Evolutionary conservation across 192 early-diverging fungal genomes (phyloP).

Genomic region (Fimicolochytrium jonesii): DNA sequence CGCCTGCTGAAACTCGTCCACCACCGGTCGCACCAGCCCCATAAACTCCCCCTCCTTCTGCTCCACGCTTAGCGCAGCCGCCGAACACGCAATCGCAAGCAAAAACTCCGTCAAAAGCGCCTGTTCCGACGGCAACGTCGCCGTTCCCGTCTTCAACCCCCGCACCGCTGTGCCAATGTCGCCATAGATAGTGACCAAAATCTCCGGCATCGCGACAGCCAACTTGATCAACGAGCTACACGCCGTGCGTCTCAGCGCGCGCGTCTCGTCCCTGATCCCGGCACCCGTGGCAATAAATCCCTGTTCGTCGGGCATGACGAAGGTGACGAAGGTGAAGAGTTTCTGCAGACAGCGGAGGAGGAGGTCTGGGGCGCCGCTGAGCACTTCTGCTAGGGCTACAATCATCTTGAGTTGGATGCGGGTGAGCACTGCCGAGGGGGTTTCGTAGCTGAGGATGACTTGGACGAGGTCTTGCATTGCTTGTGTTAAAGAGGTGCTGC

Average conservation of each 20-base stretch:
- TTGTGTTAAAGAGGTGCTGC: too few relatives aligned
- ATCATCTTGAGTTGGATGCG: slow-evolving; percentile 24
- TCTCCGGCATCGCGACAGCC: slow-evolving; percentile 36
- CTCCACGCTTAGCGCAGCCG: not conserved
- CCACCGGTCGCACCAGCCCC: slow-evolving; percentile 7
- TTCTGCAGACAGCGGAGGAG: slow-evolving; percentile 30
- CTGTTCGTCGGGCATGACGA: slow-evolving; percentile 27
- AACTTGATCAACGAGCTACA: slow-evolving; percentile 31
- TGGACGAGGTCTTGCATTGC: slow-evolving; percentile 19
- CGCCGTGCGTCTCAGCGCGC: slow-evolving; percentile 29
- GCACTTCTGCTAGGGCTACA: slow-evolving; percentile 25
- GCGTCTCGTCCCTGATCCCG: slow-evolving; percentile 27
- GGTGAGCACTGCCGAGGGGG: slow-evolving; percentile 13
- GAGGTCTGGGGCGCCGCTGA: slow-evolving; percentile 3
- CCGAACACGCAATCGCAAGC: slow-evolving; percentile 24
- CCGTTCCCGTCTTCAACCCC: not conserved
- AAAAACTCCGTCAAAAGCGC: slow-evolving; percentile 30
- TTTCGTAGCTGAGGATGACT: slow-evolving; percentile 8
- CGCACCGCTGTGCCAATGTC: slow-evolving; percentile 7
- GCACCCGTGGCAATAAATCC: slow-evolving; percentile 4
- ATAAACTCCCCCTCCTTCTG: slow-evolving; percentile 19
- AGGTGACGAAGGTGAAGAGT: slow-evolving; percentile 32
- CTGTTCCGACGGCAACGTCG: slow-evolving; percentile 10
- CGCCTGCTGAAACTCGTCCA: slow-evolving; percentile 16
- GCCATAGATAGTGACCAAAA: slow-evolving; percentile 26